These are phyloP conservation scores for Durusdinium trenchii DNA, from an alignment of 73 alveolate species.

Conservation along the genomic window DNA sequence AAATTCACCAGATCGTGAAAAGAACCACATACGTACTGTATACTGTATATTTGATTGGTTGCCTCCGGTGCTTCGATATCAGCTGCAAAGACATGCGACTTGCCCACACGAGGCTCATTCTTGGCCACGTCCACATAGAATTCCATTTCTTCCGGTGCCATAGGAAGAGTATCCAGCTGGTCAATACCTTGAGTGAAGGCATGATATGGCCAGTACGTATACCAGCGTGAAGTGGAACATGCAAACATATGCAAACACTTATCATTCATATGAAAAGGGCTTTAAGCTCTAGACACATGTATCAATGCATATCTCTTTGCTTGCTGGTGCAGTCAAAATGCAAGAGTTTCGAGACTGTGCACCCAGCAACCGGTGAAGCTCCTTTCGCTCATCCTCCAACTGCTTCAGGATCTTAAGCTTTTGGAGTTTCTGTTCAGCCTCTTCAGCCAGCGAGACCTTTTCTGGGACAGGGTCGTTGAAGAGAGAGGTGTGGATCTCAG, in stretches of 20 bases:
- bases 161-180: not conserved
- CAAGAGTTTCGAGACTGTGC: not conserved
- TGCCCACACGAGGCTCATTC: not conserved
- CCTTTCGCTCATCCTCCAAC: not conserved
- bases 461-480: not conserved
- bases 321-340: not conserved
- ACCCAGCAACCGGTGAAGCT: not conserved
- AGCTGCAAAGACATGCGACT: not conserved
- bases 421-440: not conserved
- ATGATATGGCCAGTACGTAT: not conserved
- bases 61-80: no score
- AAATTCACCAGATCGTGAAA: no score
- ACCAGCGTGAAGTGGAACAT: not conserved
- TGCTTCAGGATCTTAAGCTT: not conserved
- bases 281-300: not conserved
- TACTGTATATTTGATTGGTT: no score
- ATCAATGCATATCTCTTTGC: not conserved
- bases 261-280: no score
- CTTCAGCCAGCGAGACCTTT: not conserved
- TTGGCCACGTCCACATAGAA: not conserved
- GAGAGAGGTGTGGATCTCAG: not conserved
- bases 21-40: no score
- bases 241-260: no score
- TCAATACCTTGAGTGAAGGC: not conserved
- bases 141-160: conserved; percentile 18